Conservation (phyloP, 306 rosid species). For the Prunus mongolica region DNA sequence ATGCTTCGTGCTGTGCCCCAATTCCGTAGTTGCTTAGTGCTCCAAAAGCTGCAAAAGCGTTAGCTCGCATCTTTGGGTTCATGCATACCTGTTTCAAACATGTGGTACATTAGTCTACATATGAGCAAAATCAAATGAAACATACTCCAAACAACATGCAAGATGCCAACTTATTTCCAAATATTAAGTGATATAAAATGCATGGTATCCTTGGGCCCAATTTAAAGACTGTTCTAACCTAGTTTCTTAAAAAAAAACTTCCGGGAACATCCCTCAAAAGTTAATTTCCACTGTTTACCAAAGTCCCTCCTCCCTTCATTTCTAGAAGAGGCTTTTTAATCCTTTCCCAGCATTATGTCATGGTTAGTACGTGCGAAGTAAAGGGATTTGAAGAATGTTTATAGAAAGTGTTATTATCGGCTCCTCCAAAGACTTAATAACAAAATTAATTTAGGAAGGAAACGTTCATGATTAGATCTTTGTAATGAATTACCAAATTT, state of each 20-base stretch:
- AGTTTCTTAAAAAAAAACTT: background rate
- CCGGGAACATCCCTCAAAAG: background rate
- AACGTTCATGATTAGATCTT: background rate
- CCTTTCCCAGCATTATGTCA: background rate
- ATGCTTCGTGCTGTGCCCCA: constrained; percentile 67
- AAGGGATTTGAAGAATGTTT: background rate
- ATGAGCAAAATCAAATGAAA: background rate
- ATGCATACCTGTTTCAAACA: constrained; percentile 49
- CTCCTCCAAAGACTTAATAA: background rate
- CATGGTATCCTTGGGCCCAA: background rate
- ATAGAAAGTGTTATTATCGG: background rate
- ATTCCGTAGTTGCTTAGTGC: constrained; percentile 66
- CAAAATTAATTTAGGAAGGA: too few relatives aligned
- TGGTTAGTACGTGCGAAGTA: background rate
- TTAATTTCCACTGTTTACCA: background rate
- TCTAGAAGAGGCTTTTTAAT: background rate
- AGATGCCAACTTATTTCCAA: background rate
- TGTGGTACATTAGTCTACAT: constrained; percentile 3
- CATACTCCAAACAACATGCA: background rate
- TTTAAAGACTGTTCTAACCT: background rate
- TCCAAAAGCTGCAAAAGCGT: constrained; percentile 93
- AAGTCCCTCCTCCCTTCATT: background rate
- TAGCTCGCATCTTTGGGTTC: constrained; percentile 76
- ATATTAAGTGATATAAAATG: background rate
- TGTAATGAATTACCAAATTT: background rate